A percentile compares a stretch with the other conserved stretches of the same genome.
These are phyloP conservation scores for Magnolia kwangsiensis DNA, from an alignment of 164 flowering plant genomes.

Conservation along the genomic window DNA sequence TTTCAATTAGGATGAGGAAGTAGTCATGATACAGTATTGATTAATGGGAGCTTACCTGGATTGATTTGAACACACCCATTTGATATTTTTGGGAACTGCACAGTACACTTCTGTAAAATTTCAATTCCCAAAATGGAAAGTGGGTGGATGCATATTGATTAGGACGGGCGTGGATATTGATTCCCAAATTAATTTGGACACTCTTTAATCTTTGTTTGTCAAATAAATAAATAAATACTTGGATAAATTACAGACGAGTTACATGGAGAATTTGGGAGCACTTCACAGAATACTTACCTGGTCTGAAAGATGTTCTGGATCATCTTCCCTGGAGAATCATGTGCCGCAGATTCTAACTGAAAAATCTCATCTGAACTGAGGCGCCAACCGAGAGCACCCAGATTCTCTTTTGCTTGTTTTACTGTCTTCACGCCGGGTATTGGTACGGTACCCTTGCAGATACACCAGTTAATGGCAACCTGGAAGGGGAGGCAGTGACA, in stretches of 20 bases:
- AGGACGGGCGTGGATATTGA: too few species aligned
- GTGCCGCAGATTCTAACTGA: conserved; percentile 64
- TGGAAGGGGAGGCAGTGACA: conserved; percentile 16
- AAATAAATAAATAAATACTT: too few species aligned
- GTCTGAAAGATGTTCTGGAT: conserved; percentile 93
- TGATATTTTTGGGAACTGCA: too few species aligned
- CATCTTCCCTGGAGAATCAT: conserved; percentile 69
- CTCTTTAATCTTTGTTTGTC: too few species aligned
- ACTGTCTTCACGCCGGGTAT: conserved; percentile 89
- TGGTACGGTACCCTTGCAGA: conserved; percentile 81
- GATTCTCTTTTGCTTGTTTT: conserved; percentile 72
- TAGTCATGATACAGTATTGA: too few species aligned
- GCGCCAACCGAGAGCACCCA: conserved; percentile 93
- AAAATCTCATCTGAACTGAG: conserved; percentile 58
- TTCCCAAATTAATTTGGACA: too few species aligned
- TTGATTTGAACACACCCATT: too few species aligned
- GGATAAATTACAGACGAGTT: neutral
- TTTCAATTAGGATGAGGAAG: too few species aligned
- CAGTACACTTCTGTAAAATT: too few species aligned
- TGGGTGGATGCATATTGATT: too few species aligned
- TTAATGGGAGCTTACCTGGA: too few species aligned
- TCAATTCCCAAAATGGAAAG: too few species aligned
- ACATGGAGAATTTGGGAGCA: neutral
- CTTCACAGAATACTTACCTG: conserved; percentile 26
- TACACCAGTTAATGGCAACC: conserved; percentile 98